Evolutionary conservation across 495 filamentous ascomycete genomes (phyloP).

Genomic region (Pseudotulostoma volvatum): DNA sequence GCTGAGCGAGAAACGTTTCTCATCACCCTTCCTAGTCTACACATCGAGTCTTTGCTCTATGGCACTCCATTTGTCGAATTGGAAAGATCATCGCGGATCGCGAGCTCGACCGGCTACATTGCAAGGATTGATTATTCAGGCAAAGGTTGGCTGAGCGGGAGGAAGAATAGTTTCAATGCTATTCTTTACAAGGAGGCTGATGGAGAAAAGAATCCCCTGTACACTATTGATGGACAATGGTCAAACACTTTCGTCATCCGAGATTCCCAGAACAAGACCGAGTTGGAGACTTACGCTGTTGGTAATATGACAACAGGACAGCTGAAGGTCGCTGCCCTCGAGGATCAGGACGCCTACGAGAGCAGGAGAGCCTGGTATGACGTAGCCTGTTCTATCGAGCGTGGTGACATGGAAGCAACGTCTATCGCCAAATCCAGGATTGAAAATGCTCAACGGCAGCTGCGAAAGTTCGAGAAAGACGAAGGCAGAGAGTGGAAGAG

Average conservation of each 20-base stretch:
- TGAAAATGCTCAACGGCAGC: slow-evolving; percentile 74
- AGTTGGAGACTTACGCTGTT: slow-evolving; percentile 54
- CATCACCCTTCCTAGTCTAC: slow-evolving; percentile 81
- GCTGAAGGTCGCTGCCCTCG: slow-evolving; percentile 54
- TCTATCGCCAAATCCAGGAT: slow-evolving; percentile 71
- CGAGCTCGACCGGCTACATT: slow-evolving; percentile 72
- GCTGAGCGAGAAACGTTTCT: slow-evolving; percentile 54
- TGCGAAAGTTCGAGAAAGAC: slow-evolving; percentile 63
- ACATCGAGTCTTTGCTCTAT: slow-evolving; percentile 88
- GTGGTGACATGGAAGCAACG: slow-evolving; percentile 70
- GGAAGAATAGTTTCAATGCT: slow-evolving; percentile 84
- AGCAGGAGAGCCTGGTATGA: slow-evolving; percentile 76
- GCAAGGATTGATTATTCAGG: slow-evolving; percentile 84
- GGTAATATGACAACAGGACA: slow-evolving; percentile 43
- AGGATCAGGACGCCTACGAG: slow-evolving; percentile 76
- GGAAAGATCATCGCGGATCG: slow-evolving; percentile 65
- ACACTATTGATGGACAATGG: slow-evolving; percentile 84
- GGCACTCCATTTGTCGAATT: slow-evolving; percentile 86
- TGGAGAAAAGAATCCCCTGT: slow-evolving; percentile 67
- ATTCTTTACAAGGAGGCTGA: slow-evolving; percentile 52
- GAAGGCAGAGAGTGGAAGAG: slow-evolving; percentile 71
- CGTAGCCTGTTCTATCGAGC: slow-evolving; percentile 62
- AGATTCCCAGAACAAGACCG: slow-evolving; percentile 50
- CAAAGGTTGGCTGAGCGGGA: slow-evolving; percentile 85
- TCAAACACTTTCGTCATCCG: slow-evolving; percentile 68